Evolutionary conservation across 306 rosid species (phyloP).

Genomic region (Rubus idaeus): DNA sequence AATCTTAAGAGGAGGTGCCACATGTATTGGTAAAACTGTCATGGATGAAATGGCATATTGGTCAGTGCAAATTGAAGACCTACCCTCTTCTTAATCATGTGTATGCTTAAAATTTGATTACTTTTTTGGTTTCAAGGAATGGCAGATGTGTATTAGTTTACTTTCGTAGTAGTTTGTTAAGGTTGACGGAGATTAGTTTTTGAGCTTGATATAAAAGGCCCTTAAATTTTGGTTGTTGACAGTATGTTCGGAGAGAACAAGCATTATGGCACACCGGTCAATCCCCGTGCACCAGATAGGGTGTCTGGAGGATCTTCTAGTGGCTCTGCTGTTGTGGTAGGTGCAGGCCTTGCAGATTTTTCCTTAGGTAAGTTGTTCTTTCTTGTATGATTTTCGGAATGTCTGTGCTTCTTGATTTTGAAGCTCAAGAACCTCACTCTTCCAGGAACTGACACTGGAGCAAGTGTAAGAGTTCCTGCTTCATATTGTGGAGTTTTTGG

Average conservation of each 20-base stretch:
- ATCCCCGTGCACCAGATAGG: slow-evolving; percentile 48
- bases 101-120: not conserved
- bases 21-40: slow-evolving; percentile 76
- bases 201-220: slow-evolving; percentile 9
- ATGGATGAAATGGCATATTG: slow-evolving; percentile 98
- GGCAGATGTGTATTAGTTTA: not conserved
- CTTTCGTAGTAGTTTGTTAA: not conserved
- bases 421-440: slow-evolving; percentile 4
- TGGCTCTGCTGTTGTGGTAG: slow-evolving; percentile 75
- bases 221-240: slow-evolving; percentile 24
- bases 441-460: slow-evolving; percentile 93
- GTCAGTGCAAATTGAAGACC: slow-evolving; percentile 29
- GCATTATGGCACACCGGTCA: slow-evolving; percentile 57
- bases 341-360: slow-evolving; percentile 82
- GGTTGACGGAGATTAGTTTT: not conserved
- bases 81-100: not conserved
- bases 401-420: slow-evolving; percentile 18
- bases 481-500: slow-evolving; percentile 91
- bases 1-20: slow-evolving; percentile 73
- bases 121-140: not conserved
- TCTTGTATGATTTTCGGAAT: slow-evolving; percentile 16
- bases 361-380: slow-evolving; percentile 55
- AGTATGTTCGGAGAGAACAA: slow-evolving; percentile 53
- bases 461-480: slow-evolving; percentile 91
- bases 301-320: slow-evolving; percentile 65